Percentiles rank a stretch among this genome's conserved stretches.
These are phyloP conservation scores for Solanum corneliomulleri DNA, from an alignment of 257 asterid species.

Conservation along the genomic window DNA sequence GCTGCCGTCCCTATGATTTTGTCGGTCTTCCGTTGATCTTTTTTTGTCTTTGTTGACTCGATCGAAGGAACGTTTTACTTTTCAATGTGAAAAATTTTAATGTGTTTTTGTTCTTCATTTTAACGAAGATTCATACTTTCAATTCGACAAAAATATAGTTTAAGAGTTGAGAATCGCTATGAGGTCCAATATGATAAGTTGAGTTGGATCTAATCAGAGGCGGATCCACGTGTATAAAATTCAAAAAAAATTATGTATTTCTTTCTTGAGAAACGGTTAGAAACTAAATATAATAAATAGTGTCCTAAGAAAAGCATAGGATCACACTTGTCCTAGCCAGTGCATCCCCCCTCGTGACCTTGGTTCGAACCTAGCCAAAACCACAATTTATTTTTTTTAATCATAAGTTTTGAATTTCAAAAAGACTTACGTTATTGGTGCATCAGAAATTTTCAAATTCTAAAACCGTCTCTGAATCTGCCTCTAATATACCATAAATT, in stretches of 20 bases:
- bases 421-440: not conserved
- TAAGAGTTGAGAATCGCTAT: not conserved
- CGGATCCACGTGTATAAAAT: not conserved
- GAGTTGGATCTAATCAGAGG: not conserved
- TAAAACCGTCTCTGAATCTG: not conserved
- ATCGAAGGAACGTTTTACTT: not conserved
- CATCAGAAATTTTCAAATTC: too few species aligned
- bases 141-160: not conserved
- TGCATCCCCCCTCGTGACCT: not conserved
- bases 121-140: not conserved
- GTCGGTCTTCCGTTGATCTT: not conserved
- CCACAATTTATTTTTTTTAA: not conserved
- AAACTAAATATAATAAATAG: not conserved
- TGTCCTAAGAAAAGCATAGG: not conserved
- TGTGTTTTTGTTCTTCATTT: too few species aligned
- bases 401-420: too few species aligned
- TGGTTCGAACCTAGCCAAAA: not conserved
- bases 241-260: too few species aligned
- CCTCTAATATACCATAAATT: not conserved
- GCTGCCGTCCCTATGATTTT: not conserved
- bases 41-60: not conserved
- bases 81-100: too few species aligned
- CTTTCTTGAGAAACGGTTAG: not conserved
- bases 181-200: not conserved
- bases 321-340: not conserved